Conservation (phyloP, 768 basidiomycete species). For the Hericium alpestre region DNA sequence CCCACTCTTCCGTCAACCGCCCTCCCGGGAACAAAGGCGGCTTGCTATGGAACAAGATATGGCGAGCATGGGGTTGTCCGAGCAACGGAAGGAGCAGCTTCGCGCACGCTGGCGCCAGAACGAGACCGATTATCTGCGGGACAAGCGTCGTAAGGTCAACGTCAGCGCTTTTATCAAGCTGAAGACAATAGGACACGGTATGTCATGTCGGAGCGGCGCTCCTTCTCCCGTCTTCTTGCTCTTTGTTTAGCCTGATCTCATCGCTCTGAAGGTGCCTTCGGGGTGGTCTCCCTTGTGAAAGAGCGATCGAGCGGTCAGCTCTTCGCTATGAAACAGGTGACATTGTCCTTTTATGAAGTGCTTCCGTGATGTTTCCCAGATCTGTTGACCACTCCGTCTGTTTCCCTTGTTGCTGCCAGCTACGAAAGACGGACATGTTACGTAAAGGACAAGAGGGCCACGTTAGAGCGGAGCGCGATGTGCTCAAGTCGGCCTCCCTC, state of each 20-base stretch:
- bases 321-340: slow-evolving; percentile 94
- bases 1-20: slow-evolving; percentile 72
- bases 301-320: slow-evolving; percentile 71
- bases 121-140: slow-evolving; percentile 85
- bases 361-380: neutral
- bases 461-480: slow-evolving; percentile 89
- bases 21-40: slow-evolving; percentile 77
- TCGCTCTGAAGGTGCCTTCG: slow-evolving; percentile 73
- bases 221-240: slow-evolving; percentile 12
- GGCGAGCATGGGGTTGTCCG: slow-evolving; percentile 57
- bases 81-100: slow-evolving; percentile 59
- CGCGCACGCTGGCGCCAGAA: slow-evolving; percentile 74
- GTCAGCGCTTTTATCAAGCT: slow-evolving; percentile 79
- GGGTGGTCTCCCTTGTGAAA: slow-evolving; percentile 86
- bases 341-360: slow-evolving; percentile 7
- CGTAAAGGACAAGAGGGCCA: slow-evolving; percentile 96
- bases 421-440: slow-evolving; percentile 86
- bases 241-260: neutral
- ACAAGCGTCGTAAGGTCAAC: slow-evolving; percentile 72
- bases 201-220: slow-evolving; percentile 3
- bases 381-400: slow-evolving; percentile 18
- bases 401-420: slow-evolving; percentile 28
- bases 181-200: slow-evolving; percentile 92
- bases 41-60: slow-evolving; percentile 85
- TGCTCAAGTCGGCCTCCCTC: slow-evolving; percentile 82